phyloP scores from a whole-genome alignment of 2,329 filamentous ascomycete species.

The Aspergillus fijiensis region DNA sequence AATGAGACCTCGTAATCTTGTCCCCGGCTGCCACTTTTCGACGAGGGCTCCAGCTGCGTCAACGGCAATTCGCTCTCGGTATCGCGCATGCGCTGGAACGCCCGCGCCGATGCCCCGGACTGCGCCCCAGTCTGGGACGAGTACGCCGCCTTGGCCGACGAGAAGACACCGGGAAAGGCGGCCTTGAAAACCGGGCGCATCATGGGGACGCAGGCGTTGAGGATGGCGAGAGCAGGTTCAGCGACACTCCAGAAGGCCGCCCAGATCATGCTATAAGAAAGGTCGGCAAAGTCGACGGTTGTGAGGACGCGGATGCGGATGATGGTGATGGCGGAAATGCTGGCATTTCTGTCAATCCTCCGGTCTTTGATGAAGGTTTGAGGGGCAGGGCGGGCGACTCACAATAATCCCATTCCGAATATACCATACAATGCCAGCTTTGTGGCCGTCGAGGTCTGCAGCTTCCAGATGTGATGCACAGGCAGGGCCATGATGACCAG shows the following conservation, averaged over 20 bases:
- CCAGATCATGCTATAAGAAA: conserved; percentile 24
- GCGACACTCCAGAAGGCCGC: conserved; percentile 29
- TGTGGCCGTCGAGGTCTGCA: conserved; percentile 24
- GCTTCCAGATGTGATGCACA: conserved; percentile 26
- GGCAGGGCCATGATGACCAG: conserved; percentile 25
- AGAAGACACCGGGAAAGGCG: conserved; percentile 13
- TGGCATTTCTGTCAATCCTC: neutral
- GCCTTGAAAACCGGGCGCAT: conserved; percentile 24
- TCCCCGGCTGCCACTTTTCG: neutral
- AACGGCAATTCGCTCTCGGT: conserved; percentile 2
- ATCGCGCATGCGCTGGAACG: conserved; percentile 1
- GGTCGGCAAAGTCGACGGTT: conserved; percentile 22
- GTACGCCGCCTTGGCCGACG: neutral
- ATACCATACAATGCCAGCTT: conserved; percentile 25
- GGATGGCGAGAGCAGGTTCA: conserved; percentile 25
- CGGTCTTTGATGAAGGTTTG: too few species aligned
- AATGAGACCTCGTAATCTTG: neutral
- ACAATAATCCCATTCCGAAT: conserved; percentile 28
- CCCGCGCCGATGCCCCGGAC: neutral
- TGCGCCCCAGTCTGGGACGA: conserved; percentile 1
- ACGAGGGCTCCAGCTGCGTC: neutral
- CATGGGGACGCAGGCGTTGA: conserved; percentile 26
- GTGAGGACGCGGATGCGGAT: conserved; percentile 26
- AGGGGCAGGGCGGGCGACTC: conserved; percentile 1
- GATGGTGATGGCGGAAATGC: conserved; percentile 26